Percentiles rank a stretch among this genome's conserved stretches.
Conservation (phyloP, 23 red algal species). For the Gracilaria caudata region DNA sequence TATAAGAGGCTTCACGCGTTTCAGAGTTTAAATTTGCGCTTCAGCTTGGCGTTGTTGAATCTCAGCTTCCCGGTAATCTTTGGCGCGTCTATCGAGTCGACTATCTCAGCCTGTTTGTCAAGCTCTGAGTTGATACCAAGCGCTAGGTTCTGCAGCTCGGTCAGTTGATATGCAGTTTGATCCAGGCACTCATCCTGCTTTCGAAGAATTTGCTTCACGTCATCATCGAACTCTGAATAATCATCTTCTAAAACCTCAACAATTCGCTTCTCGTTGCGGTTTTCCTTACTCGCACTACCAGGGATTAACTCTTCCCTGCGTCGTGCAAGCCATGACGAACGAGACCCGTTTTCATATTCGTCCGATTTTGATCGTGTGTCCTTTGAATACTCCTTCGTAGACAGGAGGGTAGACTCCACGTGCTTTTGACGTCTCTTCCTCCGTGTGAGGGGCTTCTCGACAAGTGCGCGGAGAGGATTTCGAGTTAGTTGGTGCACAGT, state of each 20-base stretch:
- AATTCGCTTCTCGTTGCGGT: neutral
- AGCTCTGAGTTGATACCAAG: conserved; percentile 18
- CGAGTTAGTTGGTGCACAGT: conserved; percentile 29
- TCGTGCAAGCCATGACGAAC: conserved; percentile 17
- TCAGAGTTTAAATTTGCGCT: conserved; percentile 17
- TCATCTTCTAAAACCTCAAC: neutral
- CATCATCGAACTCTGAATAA: conserved; percentile 29
- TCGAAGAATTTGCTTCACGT: conserved; percentile 1
- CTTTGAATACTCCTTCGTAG: neutral
- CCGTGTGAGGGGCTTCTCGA: conserved; percentile 15
- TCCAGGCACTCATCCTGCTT: conserved; percentile 13
- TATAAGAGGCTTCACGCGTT: neutral
- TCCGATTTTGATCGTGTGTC: neutral
- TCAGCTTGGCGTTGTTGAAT: conserved; percentile 21
- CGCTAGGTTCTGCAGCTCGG: conserved; percentile 7
- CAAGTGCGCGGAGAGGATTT: conserved; percentile 2
- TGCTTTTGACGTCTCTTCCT: neutral
- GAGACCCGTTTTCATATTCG: neutral
- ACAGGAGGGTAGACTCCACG: neutral
- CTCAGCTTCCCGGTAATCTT: conserved; percentile 21
- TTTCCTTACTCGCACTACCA: neutral
- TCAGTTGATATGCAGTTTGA: conserved; percentile 18
- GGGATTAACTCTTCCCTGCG: conserved; percentile 21
- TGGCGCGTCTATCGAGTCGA: conserved; percentile 29
- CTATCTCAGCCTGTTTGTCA: conserved; percentile 31